phyloP scores from a whole-genome alignment of 345 rosid genomes.

The Camelina sativa region DNA sequence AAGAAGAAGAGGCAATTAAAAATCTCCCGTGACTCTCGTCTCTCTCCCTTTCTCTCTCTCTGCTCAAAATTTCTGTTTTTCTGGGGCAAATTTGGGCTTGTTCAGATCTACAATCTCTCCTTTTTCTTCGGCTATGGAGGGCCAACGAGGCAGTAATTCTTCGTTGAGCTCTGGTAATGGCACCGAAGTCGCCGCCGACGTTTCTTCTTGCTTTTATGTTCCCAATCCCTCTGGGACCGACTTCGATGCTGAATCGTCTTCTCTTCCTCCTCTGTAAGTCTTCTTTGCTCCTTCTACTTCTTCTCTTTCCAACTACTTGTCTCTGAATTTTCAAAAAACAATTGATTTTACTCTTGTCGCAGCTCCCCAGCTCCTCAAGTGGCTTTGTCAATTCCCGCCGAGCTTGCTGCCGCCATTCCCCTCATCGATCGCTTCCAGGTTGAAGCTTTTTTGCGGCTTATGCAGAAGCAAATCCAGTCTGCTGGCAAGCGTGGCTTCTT shows the following conservation, averaged over 20 bases:
- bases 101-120: slow-evolving; percentile 40
- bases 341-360: background rate
- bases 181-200: slow-evolving; percentile 37
- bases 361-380: slow-evolving; percentile 47
- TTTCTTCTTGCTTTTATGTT: slow-evolving; percentile 43
- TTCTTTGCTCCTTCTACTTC: background rate
- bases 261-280: slow-evolving; percentile 48
- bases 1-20: slow-evolving; percentile 20
- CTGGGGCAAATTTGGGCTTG: slow-evolving; percentile 15
- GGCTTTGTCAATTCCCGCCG: slow-evolving; percentile 73
- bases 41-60: slow-evolving; percentile 10
- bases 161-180: slow-evolving; percentile 47
- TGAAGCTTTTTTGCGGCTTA: slow-evolving; percentile 84
- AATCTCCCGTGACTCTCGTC: slow-evolving; percentile 34
- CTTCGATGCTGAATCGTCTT: slow-evolving; percentile 40
- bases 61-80: background rate
- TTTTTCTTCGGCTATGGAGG: slow-evolving; percentile 31
- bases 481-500: slow-evolving; percentile 90
- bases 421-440: slow-evolving; percentile 97
- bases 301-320: background rate
- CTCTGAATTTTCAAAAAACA: slow-evolving; percentile 22
- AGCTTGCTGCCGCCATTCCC: slow-evolving; percentile 93
- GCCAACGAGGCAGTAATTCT: slow-evolving; percentile 46
- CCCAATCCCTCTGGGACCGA: slow-evolving; percentile 44
- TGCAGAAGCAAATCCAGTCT: slow-evolving; percentile 96